Base-by-base conservation (phyloP, 139 green algal species). In the Micromonas pusilla region DNA sequence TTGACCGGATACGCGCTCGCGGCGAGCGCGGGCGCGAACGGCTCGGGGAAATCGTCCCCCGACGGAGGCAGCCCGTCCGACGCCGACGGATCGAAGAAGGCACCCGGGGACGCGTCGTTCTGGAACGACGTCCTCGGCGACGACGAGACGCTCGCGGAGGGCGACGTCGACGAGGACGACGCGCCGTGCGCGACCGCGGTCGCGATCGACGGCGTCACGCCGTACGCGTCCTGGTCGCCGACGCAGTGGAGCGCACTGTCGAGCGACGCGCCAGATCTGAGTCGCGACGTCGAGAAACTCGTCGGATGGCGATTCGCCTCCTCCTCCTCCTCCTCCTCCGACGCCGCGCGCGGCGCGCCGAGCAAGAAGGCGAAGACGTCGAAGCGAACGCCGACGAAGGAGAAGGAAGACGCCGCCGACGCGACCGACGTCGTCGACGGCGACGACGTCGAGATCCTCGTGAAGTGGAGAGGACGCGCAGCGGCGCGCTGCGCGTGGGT, bases 301-400 rank as follows among this genome's bases (percentile, higher is more conserved):
- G 20, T 70, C 1, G 63, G 63, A 70, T 70, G 63, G 63, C 63
- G 63, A 32, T n/a, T n/a, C n/a, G n/a, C n/a, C n/a, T n/a, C n/a
- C n/a, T n/a, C n/a, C n/a, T n/a, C n/a, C n/a, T n/a, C n/a, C n/a
- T n/a, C n/a, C n/a, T n/a, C n/a, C n/a, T n/a, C n/a, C n/a, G n/a
- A n/a, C n/a, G n/a, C n/a, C n/a, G n/a, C n/a, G n/a, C n/a, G n/a
- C n/a, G n/a, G n/a, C n/a, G n/a, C n/a, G n/a, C n/a, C n/a, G n/a
- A n/a, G n/a, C n/a, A n/a, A n/a, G n/a, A n/a, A n/a, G n/a, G n/a
- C n/a, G n/a, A n/a, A n/a, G n/a, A n/a, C n/a, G n/a, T n/a, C n/a
- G n/a, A n/a, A n/a, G n/a, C n/a, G n/a, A n/a, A n/a, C n/a, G n/a
- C n/a, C n/a, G n/a, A n/a, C n/a, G n/a, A n/a, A n/a, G n/a, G 63